Evolutionary conservation across 2,329 filamentous ascomycete species (phyloP).

Genomic region (Monosporascus sp.): DNA sequence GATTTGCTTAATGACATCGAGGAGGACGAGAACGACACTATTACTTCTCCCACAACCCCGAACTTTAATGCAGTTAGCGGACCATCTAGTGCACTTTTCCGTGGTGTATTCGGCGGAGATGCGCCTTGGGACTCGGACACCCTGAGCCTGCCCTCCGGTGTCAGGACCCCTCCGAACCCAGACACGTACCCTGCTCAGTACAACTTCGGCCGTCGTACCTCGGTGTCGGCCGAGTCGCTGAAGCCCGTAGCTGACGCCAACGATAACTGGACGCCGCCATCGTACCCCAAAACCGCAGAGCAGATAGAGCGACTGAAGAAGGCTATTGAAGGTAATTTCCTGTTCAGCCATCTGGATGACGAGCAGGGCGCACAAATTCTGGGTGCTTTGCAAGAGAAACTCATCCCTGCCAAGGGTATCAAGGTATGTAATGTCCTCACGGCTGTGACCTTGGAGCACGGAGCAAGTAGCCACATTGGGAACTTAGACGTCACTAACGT

Average conservation of each 20-base stretch:
- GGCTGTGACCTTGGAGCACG: background rate
- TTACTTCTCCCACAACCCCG: conserved; percentile 68
- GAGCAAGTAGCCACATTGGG: background rate
- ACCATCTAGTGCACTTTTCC: conserved; percentile 36
- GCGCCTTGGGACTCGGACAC: conserved; percentile 29
- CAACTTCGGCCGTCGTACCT: conserved; percentile 87
- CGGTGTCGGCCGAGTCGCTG: conserved; percentile 92
- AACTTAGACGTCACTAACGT: conserved; percentile 14
- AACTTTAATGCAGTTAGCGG: conserved; percentile 44
- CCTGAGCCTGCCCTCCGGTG: conserved; percentile 33
- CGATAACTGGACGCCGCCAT: conserved; percentile 86
- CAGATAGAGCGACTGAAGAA: conserved; percentile 73
- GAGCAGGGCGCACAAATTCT: conserved; percentile 85
- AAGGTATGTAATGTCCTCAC: conserved; percentile 42
- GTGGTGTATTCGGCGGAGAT: conserved; percentile 49
- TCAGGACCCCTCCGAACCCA: conserved; percentile 46
- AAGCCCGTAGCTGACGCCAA: conserved; percentile 79
- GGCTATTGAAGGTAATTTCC: conserved; percentile 83
- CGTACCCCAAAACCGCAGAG: conserved; percentile 75
- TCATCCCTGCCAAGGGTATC: conserved; percentile 84
- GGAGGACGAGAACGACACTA: conserved; percentile 73
- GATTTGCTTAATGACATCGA: conserved; percentile 61
- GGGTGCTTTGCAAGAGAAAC: conserved; percentile 88
- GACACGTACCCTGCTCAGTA: conserved; percentile 86
- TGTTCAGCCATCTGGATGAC: conserved; percentile 92